Percentiles rank a stretch among this genome's conserved stretches.
These are phyloP conservation scores for Cutaneotrichosporon sp. DNA, from an alignment of 1,284 basidiomycete species.

Conservation along the genomic window DNA sequence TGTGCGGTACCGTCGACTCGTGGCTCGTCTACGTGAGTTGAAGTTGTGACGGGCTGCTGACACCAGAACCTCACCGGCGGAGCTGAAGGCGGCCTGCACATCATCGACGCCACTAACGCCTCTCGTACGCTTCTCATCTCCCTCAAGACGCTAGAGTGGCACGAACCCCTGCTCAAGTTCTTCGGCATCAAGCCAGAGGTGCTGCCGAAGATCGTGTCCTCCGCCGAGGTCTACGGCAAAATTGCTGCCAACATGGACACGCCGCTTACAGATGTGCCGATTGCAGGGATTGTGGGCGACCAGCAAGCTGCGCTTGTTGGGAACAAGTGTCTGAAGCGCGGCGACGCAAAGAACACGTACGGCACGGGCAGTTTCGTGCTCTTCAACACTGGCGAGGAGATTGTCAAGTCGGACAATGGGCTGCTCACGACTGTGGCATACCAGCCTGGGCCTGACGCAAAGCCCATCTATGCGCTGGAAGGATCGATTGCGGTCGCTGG, in stretches of 20 bases:
- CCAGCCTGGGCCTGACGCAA: constrained; percentile 66
- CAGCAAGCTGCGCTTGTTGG: constrained; percentile 95
- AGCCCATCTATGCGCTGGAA: constrained; percentile 88
- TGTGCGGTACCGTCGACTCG: constrained; percentile 92
- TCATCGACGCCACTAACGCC: constrained; percentile 94
- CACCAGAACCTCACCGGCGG: constrained; percentile 69
- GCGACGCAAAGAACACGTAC: constrained; percentile 91
- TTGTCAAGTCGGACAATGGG: constrained; percentile 79
- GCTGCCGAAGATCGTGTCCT: constrained; percentile 82
- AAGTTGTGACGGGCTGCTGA: background rate
- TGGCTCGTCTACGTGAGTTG: constrained; percentile 59
- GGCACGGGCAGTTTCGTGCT: constrained; percentile 94
- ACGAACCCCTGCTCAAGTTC: constrained; percentile 74
- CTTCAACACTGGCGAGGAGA: constrained; percentile 79
- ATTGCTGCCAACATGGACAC: constrained; percentile 54
- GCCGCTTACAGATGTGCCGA: constrained; percentile 68
- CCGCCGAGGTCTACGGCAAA: constrained; percentile 85
- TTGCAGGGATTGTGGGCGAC: constrained; percentile 90
- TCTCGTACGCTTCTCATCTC: constrained; percentile 93
- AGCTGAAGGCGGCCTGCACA: constrained; percentile 63
- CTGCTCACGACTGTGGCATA: constrained; percentile 89
- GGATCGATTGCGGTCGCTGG: constrained; percentile 94
- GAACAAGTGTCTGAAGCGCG: constrained; percentile 81
- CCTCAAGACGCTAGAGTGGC: constrained; percentile 75
- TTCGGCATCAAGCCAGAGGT: constrained; percentile 74